These are phyloP conservation scores for Candida maltosa DNA, from an alignment of 805 yeast species.

Conservation along the genomic window DNA sequence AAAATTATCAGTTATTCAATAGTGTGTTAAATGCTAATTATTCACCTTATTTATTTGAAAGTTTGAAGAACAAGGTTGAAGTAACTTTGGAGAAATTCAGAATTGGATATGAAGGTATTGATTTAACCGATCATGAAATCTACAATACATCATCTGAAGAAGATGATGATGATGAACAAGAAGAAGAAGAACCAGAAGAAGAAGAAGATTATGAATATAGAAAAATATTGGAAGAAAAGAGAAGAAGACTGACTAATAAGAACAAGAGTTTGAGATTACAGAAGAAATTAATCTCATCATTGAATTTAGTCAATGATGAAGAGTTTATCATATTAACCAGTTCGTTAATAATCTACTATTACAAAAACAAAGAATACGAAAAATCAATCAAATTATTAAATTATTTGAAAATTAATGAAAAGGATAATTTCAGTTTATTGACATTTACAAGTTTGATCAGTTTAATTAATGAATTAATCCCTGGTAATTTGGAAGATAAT, in stretches of 20 bases:
- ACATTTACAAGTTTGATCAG: slow-evolving; percentile 31
- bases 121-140: slow-evolving; percentile 28
- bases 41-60: slow-evolving; percentile 12
- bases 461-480: slow-evolving; percentile 15
- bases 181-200: slow-evolving; percentile 8
- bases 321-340: slow-evolving; percentile 28
- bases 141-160: slow-evolving; percentile 13
- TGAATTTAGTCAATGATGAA: slow-evolving; percentile 32
- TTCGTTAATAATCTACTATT: slow-evolving; percentile 22
- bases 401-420: slow-evolving; percentile 14
- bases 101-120: slow-evolving; percentile 21
- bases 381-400: slow-evolving; percentile 21
- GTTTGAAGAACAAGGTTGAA: slow-evolving; percentile 16
- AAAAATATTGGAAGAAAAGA: neutral
- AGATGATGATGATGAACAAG: slow-evolving; percentile 12
- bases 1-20: slow-evolving; percentile 21
- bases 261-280: slow-evolving; percentile 7
- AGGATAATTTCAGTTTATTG: slow-evolving; percentile 25
- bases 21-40: slow-evolving; percentile 18
- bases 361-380: slow-evolving; percentile 13
- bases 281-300: slow-evolving; percentile 23
- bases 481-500: slow-evolving; percentile 15
- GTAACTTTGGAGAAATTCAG: slow-evolving; percentile 18
- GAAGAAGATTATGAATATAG: slow-evolving; percentile 6
- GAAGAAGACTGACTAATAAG: too few relatives aligned